Base-by-base conservation (phyloP, 1,284 basidiomycete species). In the Sparassis latifolia region DNA sequence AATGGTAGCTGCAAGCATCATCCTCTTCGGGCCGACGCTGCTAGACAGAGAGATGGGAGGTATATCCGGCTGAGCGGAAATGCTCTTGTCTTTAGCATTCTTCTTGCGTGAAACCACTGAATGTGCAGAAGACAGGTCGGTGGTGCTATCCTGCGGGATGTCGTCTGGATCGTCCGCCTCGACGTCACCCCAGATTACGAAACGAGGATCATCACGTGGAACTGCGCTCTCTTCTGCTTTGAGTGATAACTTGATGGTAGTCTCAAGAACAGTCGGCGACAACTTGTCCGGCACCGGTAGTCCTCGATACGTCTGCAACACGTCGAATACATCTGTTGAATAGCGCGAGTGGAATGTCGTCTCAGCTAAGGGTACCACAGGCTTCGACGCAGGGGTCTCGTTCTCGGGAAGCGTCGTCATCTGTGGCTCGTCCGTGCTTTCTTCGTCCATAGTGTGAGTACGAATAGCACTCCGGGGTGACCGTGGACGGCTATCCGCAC, bases 171-270 rank as follows among this genome's bases (percentile, higher is more conserved):
- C 77, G 49, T 82, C 79, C n/a, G 64, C 63, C 9, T 63, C 53
- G 48, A 76, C 65, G 57, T 88, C 80, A n/a, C 87, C 89, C 90
- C 90, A 94, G 12, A 93, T 84, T 31, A 91, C 88, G 62, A 92
- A 93, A 0, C 90, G 79, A 27, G 91, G 90, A 58, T 94, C 91
- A 56, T 92, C 84, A 20, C 82, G 77, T 2, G 88, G 89, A 0
- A 80, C 76, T 5, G 85, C 80, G 33, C 75, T 79, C 50, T 84
- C 79, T 33, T 86, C 82, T 0, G 77, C 63, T 38, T 79, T 76
- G 10, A 85, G 62, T 1, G 83, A 86, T 62, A 89, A 70, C 60
- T 77, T 82, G 64, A 88, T 83, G 0, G 79, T 82, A 10, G 80
- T 80, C 55, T 78, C 73, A 2, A 68, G 63, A 3, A 67, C 58